phyloP scores from a whole-genome alignment of 164 flowering plant genomes.

The Nymphaea colorata region DNA sequence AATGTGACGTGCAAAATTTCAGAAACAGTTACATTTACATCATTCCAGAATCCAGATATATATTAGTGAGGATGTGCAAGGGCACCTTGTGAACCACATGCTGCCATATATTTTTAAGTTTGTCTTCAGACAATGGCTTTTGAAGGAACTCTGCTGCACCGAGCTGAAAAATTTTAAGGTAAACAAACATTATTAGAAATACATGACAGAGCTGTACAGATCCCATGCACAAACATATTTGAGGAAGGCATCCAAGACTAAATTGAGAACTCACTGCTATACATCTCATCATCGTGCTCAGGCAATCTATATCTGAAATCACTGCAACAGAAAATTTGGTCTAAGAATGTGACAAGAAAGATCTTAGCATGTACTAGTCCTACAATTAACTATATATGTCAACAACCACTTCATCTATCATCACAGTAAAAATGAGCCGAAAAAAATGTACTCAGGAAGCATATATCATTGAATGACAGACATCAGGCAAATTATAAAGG shows the following conservation, averaged over 20 bases:
- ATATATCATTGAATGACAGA: too few species aligned
- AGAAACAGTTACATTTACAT: background rate
- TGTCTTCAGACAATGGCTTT: conserved; percentile 77
- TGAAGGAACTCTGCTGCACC: conserved; percentile 84
- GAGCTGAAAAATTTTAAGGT: conserved; percentile 34
- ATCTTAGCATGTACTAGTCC: background rate
- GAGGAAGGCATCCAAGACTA: background rate
- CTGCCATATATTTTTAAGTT: conserved; percentile 85
- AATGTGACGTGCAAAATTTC: background rate
- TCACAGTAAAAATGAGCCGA: background rate
- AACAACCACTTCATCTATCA: too few species aligned
- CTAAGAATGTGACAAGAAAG: background rate
- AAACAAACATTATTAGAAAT: too few species aligned
- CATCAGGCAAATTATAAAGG: background rate
- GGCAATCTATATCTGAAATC: conserved; percentile 54
- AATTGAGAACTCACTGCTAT: conserved; percentile 55
- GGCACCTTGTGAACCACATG: conserved; percentile 82
- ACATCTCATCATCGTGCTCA: conserved; percentile 82
- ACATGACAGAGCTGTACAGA: too few species aligned
- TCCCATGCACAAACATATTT: background rate
- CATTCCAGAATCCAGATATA: background rate
- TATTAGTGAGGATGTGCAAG: background rate
- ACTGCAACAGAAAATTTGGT: conserved; percentile 31
- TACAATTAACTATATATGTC: too few species aligned
- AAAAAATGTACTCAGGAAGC: background rate